Evolutionary conservation across 306 rosid species (phyloP).

Genomic region (Vigna reflexopilosa): DNA sequence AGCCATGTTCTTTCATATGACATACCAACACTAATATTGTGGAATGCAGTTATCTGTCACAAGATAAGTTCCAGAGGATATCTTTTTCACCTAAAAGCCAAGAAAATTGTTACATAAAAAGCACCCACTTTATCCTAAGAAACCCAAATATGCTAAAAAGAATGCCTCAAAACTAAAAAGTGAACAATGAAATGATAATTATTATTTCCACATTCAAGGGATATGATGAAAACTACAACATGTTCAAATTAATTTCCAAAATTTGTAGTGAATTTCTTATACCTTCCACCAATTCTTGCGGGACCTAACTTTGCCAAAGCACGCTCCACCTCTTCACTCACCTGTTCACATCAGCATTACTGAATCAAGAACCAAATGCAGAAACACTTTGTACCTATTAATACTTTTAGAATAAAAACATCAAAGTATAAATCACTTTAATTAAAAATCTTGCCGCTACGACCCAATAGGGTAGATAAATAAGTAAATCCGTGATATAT

Average conservation of each 20-base stretch:
- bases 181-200: neutral
- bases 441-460: no score
- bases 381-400: neutral
- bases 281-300: conserved; percentile 82
- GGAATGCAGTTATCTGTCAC: neutral
- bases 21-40: neutral
- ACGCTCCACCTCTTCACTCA: conserved; percentile 96
- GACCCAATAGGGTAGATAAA: no score
- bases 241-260: conserved; percentile 35
- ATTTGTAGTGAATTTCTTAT: conserved; percentile 31
- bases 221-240: conserved; percentile 30
- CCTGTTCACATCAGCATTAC: conserved; percentile 60
- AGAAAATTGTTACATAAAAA: conserved; percentile 1
- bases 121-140: conserved; percentile 1
- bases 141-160: conserved; percentile 11
- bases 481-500: no score
- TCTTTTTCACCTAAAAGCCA: neutral
- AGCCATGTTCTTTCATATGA: neutral
- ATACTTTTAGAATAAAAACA: no score
- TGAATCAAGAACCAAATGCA: conserved; percentile 33
- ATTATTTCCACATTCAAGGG: conserved; percentile 8
- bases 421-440: no score
- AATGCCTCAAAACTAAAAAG: conserved; percentile 19
- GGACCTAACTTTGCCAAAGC: conserved; percentile 93
- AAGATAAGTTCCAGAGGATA: conserved; percentile 11